phyloP scores from a whole-genome alignment of 1,139 yeast genomes.

The Yamadazyma epiphylla region DNA sequence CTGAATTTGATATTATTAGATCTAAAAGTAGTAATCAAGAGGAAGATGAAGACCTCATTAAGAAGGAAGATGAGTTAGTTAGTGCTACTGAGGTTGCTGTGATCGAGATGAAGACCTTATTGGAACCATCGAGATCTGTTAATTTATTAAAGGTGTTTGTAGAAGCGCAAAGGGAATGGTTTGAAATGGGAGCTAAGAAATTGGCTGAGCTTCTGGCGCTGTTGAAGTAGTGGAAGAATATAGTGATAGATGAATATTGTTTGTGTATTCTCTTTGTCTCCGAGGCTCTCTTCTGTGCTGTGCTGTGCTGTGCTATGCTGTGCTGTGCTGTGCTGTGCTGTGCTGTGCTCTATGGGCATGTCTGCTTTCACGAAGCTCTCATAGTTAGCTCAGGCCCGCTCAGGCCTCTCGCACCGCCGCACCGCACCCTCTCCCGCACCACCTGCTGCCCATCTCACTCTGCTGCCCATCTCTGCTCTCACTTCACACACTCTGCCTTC shows the following conservation, averaged over 20 bases:
- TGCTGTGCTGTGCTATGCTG: too few species aligned
- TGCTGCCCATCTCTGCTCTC: too few species aligned
- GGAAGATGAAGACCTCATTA: conserved; percentile 54
- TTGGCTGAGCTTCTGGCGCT: conserved; percentile 27
- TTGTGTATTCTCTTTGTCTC: conserved; percentile 1
- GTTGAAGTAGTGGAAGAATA: too few species aligned
- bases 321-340: too few species aligned
- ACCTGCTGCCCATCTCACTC: too few species aligned
- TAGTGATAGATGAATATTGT: conserved; percentile 28
- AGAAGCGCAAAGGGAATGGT: conserved; percentile 65
- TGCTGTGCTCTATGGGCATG: too few species aligned
- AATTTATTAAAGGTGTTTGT: conserved; percentile 60
- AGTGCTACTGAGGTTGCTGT: conserved; percentile 74
- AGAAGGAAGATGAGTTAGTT: conserved; percentile 73
- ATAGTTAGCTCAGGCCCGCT: too few species aligned
- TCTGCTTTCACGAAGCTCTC: too few species aligned
- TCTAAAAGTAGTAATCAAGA: conserved; percentile 28
- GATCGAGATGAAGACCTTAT: conserved; percentile 67
- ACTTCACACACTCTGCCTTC: too few species aligned
- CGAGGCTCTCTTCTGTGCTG: too few species aligned
- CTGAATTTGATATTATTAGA: conserved; percentile 67
- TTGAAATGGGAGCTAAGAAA: conserved; percentile 43
- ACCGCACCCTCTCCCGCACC: too few species aligned
- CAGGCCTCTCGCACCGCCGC: too few species aligned
- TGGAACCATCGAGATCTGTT: conserved; percentile 63